Percentiles rank a stretch among this genome's conserved stretches.
Evolutionary conservation across 2,329 filamentous ascomycete genomes (phyloP).

Genomic region (Trichoderma brevicompactum): DNA sequence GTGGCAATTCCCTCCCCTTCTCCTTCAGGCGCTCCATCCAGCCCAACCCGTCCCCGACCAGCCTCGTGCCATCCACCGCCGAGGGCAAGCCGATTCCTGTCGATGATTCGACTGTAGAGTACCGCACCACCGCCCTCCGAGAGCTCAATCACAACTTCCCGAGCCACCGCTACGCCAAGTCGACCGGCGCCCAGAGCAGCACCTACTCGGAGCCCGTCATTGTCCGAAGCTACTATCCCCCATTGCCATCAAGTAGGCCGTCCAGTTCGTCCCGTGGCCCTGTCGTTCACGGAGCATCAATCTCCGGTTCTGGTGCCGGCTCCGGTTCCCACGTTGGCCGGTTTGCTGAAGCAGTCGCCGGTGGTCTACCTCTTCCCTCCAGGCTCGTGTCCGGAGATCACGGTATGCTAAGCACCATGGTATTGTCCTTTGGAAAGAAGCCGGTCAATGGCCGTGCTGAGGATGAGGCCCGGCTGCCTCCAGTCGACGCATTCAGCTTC

Average conservation of each 20-base stretch:
- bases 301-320: slow-evolving; percentile 31
- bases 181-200: slow-evolving; percentile 58
- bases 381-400: slow-evolving; percentile 42
- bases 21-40: slow-evolving; percentile 55
- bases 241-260: slow-evolving; percentile 41
- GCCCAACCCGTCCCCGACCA: slow-evolving; percentile 56
- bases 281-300: slow-evolving; percentile 38
- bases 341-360: slow-evolving; percentile 38
- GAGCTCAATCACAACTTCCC: slow-evolving; percentile 63
- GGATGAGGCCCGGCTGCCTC: slow-evolving; percentile 57
- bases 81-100: slow-evolving; percentile 60
- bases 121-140: slow-evolving; percentile 63
- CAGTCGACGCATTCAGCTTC: slow-evolving; percentile 67
- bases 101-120: slow-evolving; percentile 59
- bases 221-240: slow-evolving; percentile 65
- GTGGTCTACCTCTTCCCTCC: slow-evolving; percentile 42
- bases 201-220: slow-evolving; percentile 69
- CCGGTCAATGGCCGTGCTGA: slow-evolving; percentile 34
- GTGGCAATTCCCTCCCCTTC: slow-evolving; percentile 50
- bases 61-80: slow-evolving; percentile 58
- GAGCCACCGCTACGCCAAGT: slow-evolving; percentile 61
- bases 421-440: slow-evolving; percentile 49
- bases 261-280: slow-evolving; percentile 40
- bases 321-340: slow-evolving; percentile 37
- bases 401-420: slow-evolving; percentile 50